Evolutionary conservation across 2,329 filamentous ascomycete species (phyloP), one percentile per base, ranked within the genome.

Genomic region (Monilinia fructicola): DNA sequence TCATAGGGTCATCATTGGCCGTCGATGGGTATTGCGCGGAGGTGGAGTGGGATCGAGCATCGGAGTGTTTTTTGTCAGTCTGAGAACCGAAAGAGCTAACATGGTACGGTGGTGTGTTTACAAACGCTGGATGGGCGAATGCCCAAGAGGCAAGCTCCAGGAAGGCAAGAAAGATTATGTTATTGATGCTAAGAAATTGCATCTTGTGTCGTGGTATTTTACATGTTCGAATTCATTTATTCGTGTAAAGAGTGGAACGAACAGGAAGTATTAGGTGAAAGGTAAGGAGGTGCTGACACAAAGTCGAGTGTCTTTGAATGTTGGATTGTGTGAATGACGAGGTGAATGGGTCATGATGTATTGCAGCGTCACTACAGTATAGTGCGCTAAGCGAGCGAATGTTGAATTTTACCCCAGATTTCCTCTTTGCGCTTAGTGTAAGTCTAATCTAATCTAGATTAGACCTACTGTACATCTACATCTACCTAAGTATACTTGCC

Each of bases 11-110:
- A 28, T 16, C 26, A 16, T 59, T 28, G 28, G 35, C 40, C 54
- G 60, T 31, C 52, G 60, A 28, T 74, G 42, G 79, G 70, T 75
- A 42, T 72, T 69, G 52, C 73, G 48, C 62, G 70, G 38, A 54
- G 60, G 38, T 23, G 46, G 35, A 55, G 44, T 54, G 21, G 44
- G 48, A 18, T 42, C 16, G 40, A 16, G 40, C 40, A 42, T 42
- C 4, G 14, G 48, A 16, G 26, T 42, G 12, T 23, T 18, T 38
- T 11, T 11, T 6, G 10, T 12, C 5, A 28, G 9, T 12, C 2
- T 28, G 23, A 26, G 55, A 58, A 6, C 2, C 18, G 18, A 23
- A 18, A 58, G 66, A 31, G 54, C 38, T 16, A n/a, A 23, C 6
- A 60, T 46, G n/a, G 65, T 58, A 42, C 64, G 66, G 23, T 60